phyloP scores from a whole-genome alignment of 192 early-diverging fungal species.

The Paraglomus occultum region DNA sequence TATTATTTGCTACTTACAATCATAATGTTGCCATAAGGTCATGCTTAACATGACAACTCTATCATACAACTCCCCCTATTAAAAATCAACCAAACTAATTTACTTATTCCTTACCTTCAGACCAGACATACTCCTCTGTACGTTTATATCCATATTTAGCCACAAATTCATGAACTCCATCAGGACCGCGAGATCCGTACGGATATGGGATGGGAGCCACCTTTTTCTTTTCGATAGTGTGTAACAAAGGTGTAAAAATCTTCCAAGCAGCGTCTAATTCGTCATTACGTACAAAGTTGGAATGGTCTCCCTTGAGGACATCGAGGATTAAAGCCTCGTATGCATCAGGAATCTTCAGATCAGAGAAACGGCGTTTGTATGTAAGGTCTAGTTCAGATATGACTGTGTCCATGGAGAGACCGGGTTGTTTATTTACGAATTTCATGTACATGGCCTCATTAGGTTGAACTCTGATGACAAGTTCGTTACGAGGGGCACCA shows the following conservation, averaged over 20 bases:
- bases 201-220: conserved; percentile 65
- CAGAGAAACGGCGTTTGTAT: conserved; percentile 86
- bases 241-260: conserved; percentile 95
- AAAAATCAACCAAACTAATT: neutral
- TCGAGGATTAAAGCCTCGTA: conserved; percentile 97
- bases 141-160: conserved; percentile 52
- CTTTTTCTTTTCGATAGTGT: conserved; percentile 61
- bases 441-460: conserved; percentile 97
- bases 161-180: conserved; percentile 72
- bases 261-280: conserved; percentile 97
- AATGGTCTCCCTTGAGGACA: conserved; percentile 87
- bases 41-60: too few relatives aligned
- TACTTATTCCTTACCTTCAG: conserved; percentile 30
- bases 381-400: conserved; percentile 93
- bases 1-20: too few relatives aligned
- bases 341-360: conserved; percentile 92
- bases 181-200: conserved; percentile 84
- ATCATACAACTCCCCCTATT: neutral
- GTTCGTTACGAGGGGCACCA: conserved; percentile 84
- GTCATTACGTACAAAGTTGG: conserved; percentile 92
- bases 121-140: conserved; percentile 49
- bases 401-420: conserved; percentile 77
- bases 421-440: conserved; percentile 93
- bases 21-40: too few relatives aligned
- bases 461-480: conserved; percentile 93